Conservation (phyloP, 1,284 basidiomycete species). For the Prillingera fragicola region DNA sequence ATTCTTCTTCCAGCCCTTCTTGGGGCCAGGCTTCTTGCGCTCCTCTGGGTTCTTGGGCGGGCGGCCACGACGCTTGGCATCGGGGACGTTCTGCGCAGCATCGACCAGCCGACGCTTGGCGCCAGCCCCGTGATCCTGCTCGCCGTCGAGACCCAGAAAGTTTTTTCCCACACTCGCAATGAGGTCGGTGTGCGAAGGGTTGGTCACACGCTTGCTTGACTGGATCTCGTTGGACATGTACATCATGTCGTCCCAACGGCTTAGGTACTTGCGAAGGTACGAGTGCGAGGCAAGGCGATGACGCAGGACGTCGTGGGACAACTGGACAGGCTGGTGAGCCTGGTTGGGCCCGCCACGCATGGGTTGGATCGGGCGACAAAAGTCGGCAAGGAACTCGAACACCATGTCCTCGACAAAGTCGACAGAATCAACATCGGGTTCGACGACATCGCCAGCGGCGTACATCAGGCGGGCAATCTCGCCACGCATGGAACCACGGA, state of each 20-base stretch:
- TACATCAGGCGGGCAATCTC: conserved; percentile 44
- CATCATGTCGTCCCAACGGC: conserved; percentile 41
- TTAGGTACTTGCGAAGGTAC: conserved; percentile 33
- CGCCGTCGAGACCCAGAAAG: conserved; percentile 33
- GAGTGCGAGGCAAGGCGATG: conserved; percentile 32
- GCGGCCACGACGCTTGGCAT: conserved; percentile 13
- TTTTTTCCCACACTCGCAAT: conserved; percentile 31
- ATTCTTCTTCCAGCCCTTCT: conserved; percentile 41
- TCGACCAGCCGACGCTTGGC: conserved; percentile 8
- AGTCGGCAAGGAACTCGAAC: conserved; percentile 36
- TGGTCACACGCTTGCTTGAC: conserved; percentile 19
- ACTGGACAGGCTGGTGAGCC: conserved; percentile 19
- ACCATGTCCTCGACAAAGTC: conserved; percentile 44
- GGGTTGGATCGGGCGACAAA: conserved; percentile 35
- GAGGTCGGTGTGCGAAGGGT: conserved; percentile 29
- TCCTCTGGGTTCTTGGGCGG: conserved; percentile 24
- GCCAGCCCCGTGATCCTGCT: conserved; percentile 3
- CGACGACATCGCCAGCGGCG: conserved; percentile 36
- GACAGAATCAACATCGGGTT: conserved; percentile 38
- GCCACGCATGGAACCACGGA: conserved; percentile 41
- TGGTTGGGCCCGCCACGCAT: conserved; percentile 20
- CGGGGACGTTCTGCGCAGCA: not conserved
- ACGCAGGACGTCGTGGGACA: conserved; percentile 31
- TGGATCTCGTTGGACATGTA: conserved; percentile 34
- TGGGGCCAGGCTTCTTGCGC: conserved; percentile 40